Percentiles rank a stretch among this genome's conserved stretches.
These are phyloP conservation scores for Mycena venus DNA, from an alignment of 768 basidiomycete species.

Conservation along the genomic window DNA sequence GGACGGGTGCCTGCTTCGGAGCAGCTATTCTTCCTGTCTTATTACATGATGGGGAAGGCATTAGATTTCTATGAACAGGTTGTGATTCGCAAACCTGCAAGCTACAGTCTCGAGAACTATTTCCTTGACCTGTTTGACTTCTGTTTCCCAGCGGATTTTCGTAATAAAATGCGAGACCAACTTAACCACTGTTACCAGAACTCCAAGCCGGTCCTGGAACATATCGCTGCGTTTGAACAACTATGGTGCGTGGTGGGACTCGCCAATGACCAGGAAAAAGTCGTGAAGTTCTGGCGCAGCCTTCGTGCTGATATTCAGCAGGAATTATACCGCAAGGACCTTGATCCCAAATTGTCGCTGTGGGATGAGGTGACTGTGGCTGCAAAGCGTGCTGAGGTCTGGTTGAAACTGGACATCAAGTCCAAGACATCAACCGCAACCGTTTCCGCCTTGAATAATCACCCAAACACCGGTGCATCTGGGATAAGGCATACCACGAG, in stretches of 20 bases:
- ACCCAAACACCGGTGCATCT: too few species aligned
- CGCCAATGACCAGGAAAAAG: slow-evolving; percentile 2
- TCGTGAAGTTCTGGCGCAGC: slow-evolving; percentile 2
- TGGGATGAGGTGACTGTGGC: not conserved
- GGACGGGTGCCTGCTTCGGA: not conserved
- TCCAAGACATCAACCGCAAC: not conserved
- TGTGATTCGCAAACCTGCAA: not conserved
- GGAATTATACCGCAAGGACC: not conserved
- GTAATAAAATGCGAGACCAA: not conserved
- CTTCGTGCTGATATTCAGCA: not conserved
- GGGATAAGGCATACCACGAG: too few species aligned
- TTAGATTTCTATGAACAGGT: not conserved
- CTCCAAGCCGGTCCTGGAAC: slow-evolving; percentile 10
- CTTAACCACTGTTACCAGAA: not conserved
- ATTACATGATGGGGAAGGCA: not conserved
- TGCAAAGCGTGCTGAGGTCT: not conserved
- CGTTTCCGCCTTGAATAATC: too few species aligned
- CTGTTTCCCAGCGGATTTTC: not conserved
- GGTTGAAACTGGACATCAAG: not conserved
- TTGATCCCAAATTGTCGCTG: not conserved
- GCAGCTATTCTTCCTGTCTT: not conserved
- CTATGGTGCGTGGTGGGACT: not conserved
- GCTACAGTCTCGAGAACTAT: not conserved
- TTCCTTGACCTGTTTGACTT: slow-evolving; percentile 1
- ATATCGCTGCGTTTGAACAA: not conserved